Evolutionary conservation across 1,284 basidiomycete species (phyloP).

Genomic region (Cutaneotrichosporon dermatis): DNA sequence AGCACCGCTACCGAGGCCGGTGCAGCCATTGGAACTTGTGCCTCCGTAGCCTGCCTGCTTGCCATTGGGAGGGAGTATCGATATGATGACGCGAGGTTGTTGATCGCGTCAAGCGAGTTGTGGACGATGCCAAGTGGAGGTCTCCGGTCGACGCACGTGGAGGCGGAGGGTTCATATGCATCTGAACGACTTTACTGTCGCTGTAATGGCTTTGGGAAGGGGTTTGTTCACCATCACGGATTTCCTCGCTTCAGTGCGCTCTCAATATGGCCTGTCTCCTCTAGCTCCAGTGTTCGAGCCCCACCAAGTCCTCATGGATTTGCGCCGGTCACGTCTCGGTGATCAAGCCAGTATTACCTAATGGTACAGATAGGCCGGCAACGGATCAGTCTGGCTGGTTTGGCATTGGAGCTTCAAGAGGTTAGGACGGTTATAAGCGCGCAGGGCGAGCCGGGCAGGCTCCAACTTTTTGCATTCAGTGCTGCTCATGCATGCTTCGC

Average conservation of each 20-base stretch:
- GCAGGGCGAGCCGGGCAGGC: constrained; percentile 43
- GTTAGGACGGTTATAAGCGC: constrained; percentile 43
- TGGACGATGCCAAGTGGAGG: no score
- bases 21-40: background rate
- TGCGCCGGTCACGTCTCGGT: constrained; percentile 38
- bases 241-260: constrained; percentile 42
- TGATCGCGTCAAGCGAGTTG: no score
- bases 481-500: background rate
- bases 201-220: constrained; percentile 46
- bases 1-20: background rate
- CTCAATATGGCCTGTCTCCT: constrained; percentile 36
- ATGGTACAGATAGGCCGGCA: constrained; percentile 39
- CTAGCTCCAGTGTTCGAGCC: constrained; percentile 47
- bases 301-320: constrained; percentile 41
- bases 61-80: background rate
- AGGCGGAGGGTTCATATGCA: no score
- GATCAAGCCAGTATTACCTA: constrained; percentile 36
- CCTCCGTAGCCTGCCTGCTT: background rate
- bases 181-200: no score
- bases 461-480: constrained; percentile 39
- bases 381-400: constrained; percentile 46
- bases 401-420: constrained; percentile 46
- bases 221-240: constrained; percentile 39
- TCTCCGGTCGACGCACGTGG: no score
- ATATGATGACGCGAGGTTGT: no score